These are phyloP conservation scores for Blastobotrys serpentis DNA, from an alignment of 1,139 yeast genomes.

Conservation along the genomic window DNA sequence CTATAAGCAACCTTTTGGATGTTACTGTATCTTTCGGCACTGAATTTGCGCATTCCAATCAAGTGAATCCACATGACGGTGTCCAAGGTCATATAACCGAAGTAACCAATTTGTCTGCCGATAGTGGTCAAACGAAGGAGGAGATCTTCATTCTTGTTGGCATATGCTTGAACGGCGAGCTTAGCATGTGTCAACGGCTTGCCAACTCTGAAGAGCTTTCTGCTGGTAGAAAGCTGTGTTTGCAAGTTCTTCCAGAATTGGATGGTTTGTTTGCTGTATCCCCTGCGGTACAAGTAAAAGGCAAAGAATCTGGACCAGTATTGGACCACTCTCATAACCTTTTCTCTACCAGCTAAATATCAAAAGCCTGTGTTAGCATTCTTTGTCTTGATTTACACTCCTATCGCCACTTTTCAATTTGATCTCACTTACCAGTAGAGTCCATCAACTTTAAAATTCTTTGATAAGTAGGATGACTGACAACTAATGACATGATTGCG, in stretches of 20 bases:
- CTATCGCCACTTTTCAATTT: neutral
- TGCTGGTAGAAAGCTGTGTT: slow-evolving; percentile 61
- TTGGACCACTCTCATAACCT: slow-evolving; percentile 75
- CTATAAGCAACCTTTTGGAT: slow-evolving; percentile 43
- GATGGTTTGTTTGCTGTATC: slow-evolving; percentile 53
- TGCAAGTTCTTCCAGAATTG: slow-evolving; percentile 54
- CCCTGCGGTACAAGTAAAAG: slow-evolving; percentile 60
- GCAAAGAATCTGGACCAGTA: slow-evolving; percentile 74
- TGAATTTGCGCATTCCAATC: slow-evolving; percentile 37
- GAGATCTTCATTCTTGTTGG: slow-evolving; percentile 70
- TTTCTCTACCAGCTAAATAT: slow-evolving; percentile 61
- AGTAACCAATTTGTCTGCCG: slow-evolving; percentile 68
- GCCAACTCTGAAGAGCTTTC: slow-evolving; percentile 82
- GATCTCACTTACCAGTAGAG: slow-evolving; percentile 24
- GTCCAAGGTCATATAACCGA: slow-evolving; percentile 74
- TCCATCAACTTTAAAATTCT: slow-evolving; percentile 50
- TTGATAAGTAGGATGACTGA: slow-evolving; percentile 62
- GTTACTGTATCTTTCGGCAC: slow-evolving; percentile 27
- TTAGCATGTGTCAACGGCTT: slow-evolving; percentile 78
- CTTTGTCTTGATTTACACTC: no score
- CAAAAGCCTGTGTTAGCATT: slow-evolving; percentile 1
- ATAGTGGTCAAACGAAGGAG: slow-evolving; percentile 58
- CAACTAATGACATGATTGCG: slow-evolving; percentile 10
- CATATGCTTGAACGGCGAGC: slow-evolving; percentile 65
- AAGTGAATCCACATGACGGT: slow-evolving; percentile 67